Base-by-base conservation (phyloP, 2,329 filamentous ascomycete genomes). In the Cordyceps cicadae region DNA sequence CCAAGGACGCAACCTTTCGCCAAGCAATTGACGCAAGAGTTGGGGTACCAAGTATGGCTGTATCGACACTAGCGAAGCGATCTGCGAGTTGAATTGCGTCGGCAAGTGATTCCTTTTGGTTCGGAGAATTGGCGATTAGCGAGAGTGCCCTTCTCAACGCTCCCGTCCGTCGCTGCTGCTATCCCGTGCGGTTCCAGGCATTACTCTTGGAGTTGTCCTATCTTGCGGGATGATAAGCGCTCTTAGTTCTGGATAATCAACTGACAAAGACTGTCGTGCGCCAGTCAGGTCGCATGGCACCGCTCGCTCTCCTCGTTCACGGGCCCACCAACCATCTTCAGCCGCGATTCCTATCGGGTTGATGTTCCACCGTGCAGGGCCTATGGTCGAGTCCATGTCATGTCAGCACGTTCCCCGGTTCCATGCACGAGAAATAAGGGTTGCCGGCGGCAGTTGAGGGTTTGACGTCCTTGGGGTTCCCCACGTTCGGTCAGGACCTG, bases 41-140 rank as follows among this genome's bases (percentile, higher is more conserved):
- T 8, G 45, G 29, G 56, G 24, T 11, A 2, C 8, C 26, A 12
- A 15, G 32, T 26, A 59, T 59, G 39, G 39, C 19, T 37, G 49
- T 39, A 59, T 59, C 56, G 56, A 59, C 56, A 49, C 56, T 59
- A 59, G 49, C 56, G 17, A 24, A 26, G 9, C 49, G 56, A 59
- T 59, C 56, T 52, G 37, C 56, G 21, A n/a, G 32, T 7, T 15
- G 2, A 41, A 29, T 17, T 34, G 19, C 54, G 54, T 29, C 8
- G 5, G 34, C 32, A 26, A 24, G 17, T 24, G 21, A 19, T 43
- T 32, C 46, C 52, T 26, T 39, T 37, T 19, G 39, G 39, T 53
- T 59, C 29, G 21, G n/a, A 3, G 39, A 41, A 17, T 29, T 41
- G 17, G 9, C 29, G 21, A 51, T 51, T n/a, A 17, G 32, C 19